A percentile compares a stretch with the other conserved stretches of the same genome.
Evolutionary conservation across 768 basidiomycete genomes (phyloP).

Genomic region (Auriscalpium microsporum): DNA sequence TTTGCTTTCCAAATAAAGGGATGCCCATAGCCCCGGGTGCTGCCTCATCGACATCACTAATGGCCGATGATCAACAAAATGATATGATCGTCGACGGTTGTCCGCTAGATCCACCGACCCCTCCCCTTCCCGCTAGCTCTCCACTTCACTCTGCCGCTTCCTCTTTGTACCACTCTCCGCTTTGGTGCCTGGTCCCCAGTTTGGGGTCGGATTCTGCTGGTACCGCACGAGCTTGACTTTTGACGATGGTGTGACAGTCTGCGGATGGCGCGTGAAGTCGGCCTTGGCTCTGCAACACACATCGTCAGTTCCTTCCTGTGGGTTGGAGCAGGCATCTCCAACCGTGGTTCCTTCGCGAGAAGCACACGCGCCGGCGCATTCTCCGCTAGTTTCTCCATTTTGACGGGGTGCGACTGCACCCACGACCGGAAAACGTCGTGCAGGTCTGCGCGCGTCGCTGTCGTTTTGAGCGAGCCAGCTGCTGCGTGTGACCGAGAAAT

Average conservation of each 20-base stretch:
- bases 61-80: too few species aligned
- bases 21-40: too few species aligned
- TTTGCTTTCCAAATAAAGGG: too few species aligned
- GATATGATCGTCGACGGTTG: too few species aligned
- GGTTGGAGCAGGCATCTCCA: conserved; percentile 16
- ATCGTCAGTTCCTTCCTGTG: neutral
- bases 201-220: conserved; percentile 80
- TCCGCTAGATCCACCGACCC: too few species aligned
- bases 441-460: conserved; percentile 60
- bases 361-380: conserved; percentile 63
- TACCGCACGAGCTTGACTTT: conserved; percentile 79
- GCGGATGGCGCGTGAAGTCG: conserved; percentile 72
- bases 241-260: conserved; percentile 48
- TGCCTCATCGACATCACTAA: too few species aligned
- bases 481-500: conserved; percentile 89
- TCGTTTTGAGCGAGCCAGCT: conserved; percentile 87
- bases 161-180: conserved; percentile 39
- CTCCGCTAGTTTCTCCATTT: conserved; percentile 71
- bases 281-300: conserved; percentile 39
- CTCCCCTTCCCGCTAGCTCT: too few species aligned
- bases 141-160: conserved; percentile 23
- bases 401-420: conserved; percentile 76
- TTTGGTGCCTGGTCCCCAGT: conserved; percentile 87
- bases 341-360: conserved; percentile 64
- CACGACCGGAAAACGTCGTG: conserved; percentile 83